phyloP scores from a whole-genome alignment of 176 grass and related monocot genomes.

The Avena atlantica region DNA sequence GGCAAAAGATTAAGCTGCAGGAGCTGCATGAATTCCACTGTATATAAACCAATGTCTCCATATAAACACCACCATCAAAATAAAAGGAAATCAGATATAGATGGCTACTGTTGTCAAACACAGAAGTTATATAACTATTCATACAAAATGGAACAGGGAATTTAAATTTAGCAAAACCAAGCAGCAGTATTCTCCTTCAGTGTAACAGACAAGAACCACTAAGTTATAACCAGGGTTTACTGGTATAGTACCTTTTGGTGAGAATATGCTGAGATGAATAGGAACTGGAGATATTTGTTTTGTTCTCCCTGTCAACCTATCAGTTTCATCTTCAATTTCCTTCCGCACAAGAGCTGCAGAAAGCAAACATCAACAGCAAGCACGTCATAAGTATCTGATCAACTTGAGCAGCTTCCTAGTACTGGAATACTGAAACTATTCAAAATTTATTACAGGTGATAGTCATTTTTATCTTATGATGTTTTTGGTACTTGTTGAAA shows the following conservation, averaged over 20 bases:
- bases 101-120: constrained; percentile 31
- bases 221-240: constrained; percentile 6
- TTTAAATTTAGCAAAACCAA: constrained; percentile 7
- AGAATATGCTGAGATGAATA: constrained; percentile 99
- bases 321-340: constrained; percentile 96
- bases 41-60: constrained; percentile 19
- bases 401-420: constrained; percentile 16
- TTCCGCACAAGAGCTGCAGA: constrained; percentile 79
- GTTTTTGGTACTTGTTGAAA: neutral
- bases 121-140: neutral
- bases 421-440: neutral
- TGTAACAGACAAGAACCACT: neutral
- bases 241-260: constrained; percentile 63
- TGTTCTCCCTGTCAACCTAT: constrained; percentile 77
- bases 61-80: neutral
- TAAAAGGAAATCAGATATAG: neutral
- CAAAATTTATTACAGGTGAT: neutral
- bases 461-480: neutral
- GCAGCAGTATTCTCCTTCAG: neutral
- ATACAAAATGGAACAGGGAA: neutral
- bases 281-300: constrained; percentile 95
- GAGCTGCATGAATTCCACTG: neutral
- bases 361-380: constrained; percentile 24
- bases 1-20: neutral
- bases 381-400: neutral